These are phyloP conservation scores for Sugiyamaella neomexicana DNA, from an alignment of 1,139 yeast species.

Conservation along the genomic window DNA sequence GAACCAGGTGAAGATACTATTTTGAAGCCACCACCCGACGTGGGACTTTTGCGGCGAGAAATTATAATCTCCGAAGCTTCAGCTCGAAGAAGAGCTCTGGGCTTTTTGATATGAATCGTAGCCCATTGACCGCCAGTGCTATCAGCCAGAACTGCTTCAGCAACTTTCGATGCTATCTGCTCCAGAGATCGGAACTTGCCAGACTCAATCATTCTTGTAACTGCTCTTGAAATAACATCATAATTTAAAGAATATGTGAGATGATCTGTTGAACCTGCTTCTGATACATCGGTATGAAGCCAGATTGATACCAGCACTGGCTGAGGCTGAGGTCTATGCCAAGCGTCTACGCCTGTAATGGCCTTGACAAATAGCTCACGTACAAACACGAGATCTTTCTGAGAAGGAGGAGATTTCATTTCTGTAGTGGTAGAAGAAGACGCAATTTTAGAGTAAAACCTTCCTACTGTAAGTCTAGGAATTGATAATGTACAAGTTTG, in stretches of 20 bases:
- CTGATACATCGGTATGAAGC: slow-evolving; percentile 65
- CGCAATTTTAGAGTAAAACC: too few relatives aligned
- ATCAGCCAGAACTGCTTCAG: slow-evolving; percentile 50
- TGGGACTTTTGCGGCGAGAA: slow-evolving; percentile 35
- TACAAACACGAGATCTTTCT: slow-evolving; percentile 56
- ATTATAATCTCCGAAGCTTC: slow-evolving; percentile 48
- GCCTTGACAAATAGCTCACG: slow-evolving; percentile 61
- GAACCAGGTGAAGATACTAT: slow-evolving; percentile 39
- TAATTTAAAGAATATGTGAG: slow-evolving; percentile 79
- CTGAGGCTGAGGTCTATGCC: slow-evolving; percentile 71
- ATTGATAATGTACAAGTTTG: background rate
- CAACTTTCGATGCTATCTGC: slow-evolving; percentile 59
- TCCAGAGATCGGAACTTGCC: slow-evolving; percentile 52
- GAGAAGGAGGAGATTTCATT: background rate
- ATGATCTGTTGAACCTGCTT: slow-evolving; percentile 75
- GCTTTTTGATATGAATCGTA: slow-evolving; percentile 48
- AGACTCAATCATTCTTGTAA: slow-evolving; percentile 52
- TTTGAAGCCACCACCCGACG: slow-evolving; percentile 41
- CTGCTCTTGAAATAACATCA: slow-evolving; percentile 73
- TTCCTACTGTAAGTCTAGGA: background rate
- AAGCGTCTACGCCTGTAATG: slow-evolving; percentile 71
- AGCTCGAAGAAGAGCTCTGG: slow-evolving; percentile 60
- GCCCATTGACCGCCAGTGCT: slow-evolving; percentile 56
- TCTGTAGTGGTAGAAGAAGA: background rate
- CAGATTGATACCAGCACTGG: slow-evolving; percentile 62